Conservation (phyloP, 2,329 filamentous ascomycete species). For the Ophiostoma australiae region DNA sequence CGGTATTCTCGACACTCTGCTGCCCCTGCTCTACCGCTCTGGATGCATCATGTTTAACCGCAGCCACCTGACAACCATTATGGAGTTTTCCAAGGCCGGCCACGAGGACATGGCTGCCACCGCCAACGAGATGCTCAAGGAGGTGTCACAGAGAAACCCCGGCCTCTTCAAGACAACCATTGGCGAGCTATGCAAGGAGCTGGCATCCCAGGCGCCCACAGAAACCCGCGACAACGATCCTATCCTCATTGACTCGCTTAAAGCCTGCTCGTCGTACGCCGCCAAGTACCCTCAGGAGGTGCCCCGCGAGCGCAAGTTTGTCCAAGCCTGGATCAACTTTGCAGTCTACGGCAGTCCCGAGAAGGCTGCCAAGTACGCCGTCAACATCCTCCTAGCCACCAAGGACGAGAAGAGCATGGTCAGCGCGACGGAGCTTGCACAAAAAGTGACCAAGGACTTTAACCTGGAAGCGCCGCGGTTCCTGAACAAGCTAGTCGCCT, state of each 20-base stretch:
- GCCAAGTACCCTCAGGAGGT: slow-evolving; percentile 80
- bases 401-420: slow-evolving; percentile 69
- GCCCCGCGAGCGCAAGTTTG: slow-evolving; percentile 72
- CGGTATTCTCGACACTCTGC: slow-evolving; percentile 71
- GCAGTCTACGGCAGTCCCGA: slow-evolving; percentile 76
- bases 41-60: slow-evolving; percentile 87
- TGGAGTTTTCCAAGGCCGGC: slow-evolving; percentile 80
- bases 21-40: slow-evolving; percentile 76
- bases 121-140: slow-evolving; percentile 83
- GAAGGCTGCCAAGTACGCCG: slow-evolving; percentile 84
- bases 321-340: slow-evolving; percentile 75
- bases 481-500: slow-evolving; percentile 65
- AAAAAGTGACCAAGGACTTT: slow-evolving; percentile 69
- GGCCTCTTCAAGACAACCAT: slow-evolving; percentile 91
- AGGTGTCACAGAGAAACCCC: slow-evolving; percentile 85
- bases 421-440: slow-evolving; percentile 76
- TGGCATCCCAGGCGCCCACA: slow-evolving; percentile 74
- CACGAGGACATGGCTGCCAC: slow-evolving; percentile 70
- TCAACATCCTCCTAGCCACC: slow-evolving; percentile 80
- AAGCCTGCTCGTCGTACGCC: slow-evolving; percentile 88
- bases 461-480: slow-evolving; percentile 68
- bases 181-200: slow-evolving; percentile 80
- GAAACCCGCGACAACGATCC: slow-evolving; percentile 62
- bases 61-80: slow-evolving; percentile 85
- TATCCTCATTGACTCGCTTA: slow-evolving; percentile 80